Evolutionary conservation across 2,329 filamentous ascomycete species (phyloP).

Genomic region (Penicillium sp.): DNA sequence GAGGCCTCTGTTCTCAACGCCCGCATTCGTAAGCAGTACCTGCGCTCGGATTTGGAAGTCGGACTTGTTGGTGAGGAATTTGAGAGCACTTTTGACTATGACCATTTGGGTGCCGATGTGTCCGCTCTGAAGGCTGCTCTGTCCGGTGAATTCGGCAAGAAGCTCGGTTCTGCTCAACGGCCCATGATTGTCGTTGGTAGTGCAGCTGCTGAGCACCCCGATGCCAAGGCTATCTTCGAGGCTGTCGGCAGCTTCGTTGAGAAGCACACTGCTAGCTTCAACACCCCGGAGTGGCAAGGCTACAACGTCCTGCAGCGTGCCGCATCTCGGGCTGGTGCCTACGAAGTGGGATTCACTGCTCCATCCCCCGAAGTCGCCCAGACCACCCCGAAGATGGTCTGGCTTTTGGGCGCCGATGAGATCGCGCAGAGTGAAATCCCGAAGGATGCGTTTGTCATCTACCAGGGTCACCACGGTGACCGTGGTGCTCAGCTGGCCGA

Average conservation of each 20-base stretch:
- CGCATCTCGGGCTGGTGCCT: conserved; percentile 88
- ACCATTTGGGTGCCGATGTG: conserved; percentile 80
- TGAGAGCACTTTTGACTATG: conserved; percentile 92
- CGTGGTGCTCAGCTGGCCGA: conserved; percentile 89
- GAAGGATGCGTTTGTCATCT: conserved; percentile 93
- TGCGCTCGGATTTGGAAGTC: conserved; percentile 90
- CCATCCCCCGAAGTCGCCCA: conserved; percentile 79
- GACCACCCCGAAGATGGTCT: conserved; percentile 90
- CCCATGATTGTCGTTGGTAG: conserved; percentile 98
- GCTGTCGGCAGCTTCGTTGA: conserved; percentile 86
- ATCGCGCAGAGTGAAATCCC: conserved; percentile 81
- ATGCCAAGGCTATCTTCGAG: conserved; percentile 93
- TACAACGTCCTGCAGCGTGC: conserved; percentile 96
- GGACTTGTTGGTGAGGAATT: conserved; percentile 88
- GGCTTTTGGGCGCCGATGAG: conserved; percentile 95
- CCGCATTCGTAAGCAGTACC: conserved; percentile 96
- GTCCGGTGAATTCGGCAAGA: conserved; percentile 86
- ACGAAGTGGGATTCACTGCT: conserved; percentile 91
- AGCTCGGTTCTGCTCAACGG: conserved; percentile 79
- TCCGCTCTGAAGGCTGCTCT: conserved; percentile 82
- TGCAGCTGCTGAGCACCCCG: conserved; percentile 83
- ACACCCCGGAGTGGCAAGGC: conserved; percentile 89
- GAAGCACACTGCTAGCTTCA: conserved; percentile 87
- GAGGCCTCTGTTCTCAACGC: conserved; percentile 95
- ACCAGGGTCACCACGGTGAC: conserved; percentile 98